Evolutionary conservation across 495 filamentous ascomycete species (phyloP).

Genomic region (Xeromyces bisporus): DNA sequence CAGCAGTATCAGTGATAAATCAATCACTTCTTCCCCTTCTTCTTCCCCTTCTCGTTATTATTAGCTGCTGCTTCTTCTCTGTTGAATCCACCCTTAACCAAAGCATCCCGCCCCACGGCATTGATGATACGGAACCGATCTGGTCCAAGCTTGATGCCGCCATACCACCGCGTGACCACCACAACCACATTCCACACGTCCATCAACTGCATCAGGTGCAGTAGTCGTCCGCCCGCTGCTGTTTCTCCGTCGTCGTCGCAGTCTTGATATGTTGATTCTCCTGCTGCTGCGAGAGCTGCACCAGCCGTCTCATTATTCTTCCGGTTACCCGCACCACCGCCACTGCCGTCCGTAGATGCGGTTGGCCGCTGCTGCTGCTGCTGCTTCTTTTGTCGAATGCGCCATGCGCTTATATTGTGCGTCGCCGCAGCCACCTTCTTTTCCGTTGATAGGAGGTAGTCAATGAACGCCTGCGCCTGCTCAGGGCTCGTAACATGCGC

Average conservation of each 20-base stretch:
- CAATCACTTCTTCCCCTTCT: slow-evolving; percentile 43
- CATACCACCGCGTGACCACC: slow-evolving; percentile 93
- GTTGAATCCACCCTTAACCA: slow-evolving; percentile 61
- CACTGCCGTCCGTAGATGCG: slow-evolving; percentile 1
- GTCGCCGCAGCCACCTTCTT: slow-evolving; percentile 70
- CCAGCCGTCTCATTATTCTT: slow-evolving; percentile 16
- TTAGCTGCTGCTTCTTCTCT: slow-evolving; percentile 21
- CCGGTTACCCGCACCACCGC: slow-evolving; percentile 9
- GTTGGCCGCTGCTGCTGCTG: too few species aligned
- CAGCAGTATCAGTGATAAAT: too few species aligned
- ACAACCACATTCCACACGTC: slow-evolving; percentile 83
- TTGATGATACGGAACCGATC: slow-evolving; percentile 84
- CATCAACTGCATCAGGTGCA: slow-evolving; percentile 89
- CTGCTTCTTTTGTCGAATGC: slow-evolving; percentile 30
- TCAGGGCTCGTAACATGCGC: slow-evolving; percentile 45
- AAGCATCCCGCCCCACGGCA: slow-evolving; percentile 63
- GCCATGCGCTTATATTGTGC: slow-evolving; percentile 73
- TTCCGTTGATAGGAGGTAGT: slow-evolving; percentile 59
- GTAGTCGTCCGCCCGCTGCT: slow-evolving; percentile 71
- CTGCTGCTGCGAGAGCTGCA: too few species aligned
- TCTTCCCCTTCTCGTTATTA: slow-evolving; percentile 27
- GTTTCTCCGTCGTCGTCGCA: slow-evolving; percentile 93
- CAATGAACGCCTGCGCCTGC: slow-evolving; percentile 51
- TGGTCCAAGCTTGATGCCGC: slow-evolving; percentile 72
- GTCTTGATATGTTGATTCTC: slow-evolving; percentile 55